Evolutionary conservation across 1,284 basidiomycete genomes (phyloP).

Genomic region (Trametes versicolor): DNA sequence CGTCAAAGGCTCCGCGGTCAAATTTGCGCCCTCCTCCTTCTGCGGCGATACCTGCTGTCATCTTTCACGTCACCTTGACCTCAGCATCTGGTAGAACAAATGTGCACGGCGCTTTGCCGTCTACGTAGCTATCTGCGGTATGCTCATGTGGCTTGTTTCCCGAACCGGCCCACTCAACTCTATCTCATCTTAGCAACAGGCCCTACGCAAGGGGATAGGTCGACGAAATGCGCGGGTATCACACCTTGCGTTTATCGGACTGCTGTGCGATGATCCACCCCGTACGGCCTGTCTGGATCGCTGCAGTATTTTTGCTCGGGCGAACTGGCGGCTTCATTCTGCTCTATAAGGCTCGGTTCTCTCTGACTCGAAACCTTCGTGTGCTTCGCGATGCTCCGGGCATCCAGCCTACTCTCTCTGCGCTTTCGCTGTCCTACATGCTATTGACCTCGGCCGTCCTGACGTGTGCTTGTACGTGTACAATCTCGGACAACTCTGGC

Average conservation of each 20-base stretch:
- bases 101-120: not conserved
- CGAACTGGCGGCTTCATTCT: conserved; percentile 9
- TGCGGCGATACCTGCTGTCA: conserved; percentile 14
- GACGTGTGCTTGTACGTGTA: conserved; percentile 6
- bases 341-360: conserved; percentile 2
- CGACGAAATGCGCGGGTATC: conserved; percentile 4
- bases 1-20: conserved; percentile 8
- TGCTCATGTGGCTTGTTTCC: not conserved
- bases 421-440: not conserved
- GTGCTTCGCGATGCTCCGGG: conserved; percentile 8
- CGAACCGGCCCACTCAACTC: not conserved
- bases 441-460: not conserved
- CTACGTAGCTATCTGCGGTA: not conserved
- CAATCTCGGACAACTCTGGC: not conserved
- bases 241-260: conserved; percentile 23
- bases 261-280: conserved; percentile 7
- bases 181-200: not conserved
- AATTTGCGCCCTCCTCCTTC: conserved; percentile 10
- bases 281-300: not conserved
- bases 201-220: not conserved
- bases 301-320: not conserved
- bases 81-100: not conserved
- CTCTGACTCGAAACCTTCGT: not conserved
- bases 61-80: conserved; percentile 24
- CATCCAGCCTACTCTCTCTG: not conserved